These are phyloP conservation scores for Russula sp. DNA, from an alignment of 768 basidiomycete species.

Conservation along the genomic window DNA sequence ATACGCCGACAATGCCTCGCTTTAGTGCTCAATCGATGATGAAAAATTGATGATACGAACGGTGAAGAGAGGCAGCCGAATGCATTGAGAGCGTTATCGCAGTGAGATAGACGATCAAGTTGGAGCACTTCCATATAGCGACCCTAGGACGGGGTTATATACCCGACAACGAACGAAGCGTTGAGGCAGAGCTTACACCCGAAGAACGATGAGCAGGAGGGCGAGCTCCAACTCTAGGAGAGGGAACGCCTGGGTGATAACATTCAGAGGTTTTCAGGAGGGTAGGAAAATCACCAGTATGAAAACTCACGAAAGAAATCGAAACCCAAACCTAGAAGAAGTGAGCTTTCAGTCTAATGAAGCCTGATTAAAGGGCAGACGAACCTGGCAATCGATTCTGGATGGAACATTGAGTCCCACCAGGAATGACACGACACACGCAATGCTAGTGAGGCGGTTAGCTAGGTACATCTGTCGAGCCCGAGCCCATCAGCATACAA, in stretches of 20 bases:
- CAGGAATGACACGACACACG: conserved; percentile 5
- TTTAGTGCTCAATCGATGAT: neutral
- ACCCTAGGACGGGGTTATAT: neutral
- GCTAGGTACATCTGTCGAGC: conserved; percentile 2
- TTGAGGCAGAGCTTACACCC: conserved; percentile 1
- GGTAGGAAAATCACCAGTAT: neutral
- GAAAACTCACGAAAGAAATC: conserved; percentile 1
- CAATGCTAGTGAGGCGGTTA: conserved; percentile 5
- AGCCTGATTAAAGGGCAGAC: neutral
- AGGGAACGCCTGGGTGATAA: neutral
- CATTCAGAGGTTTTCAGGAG: neutral
- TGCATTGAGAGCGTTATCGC: neutral
- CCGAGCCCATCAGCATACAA: neutral
- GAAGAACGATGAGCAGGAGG: conserved; percentile 2
- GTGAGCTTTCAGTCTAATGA: neutral
- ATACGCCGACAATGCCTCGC: neutral
- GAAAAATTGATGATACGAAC: neutral
- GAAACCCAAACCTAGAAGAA: conserved; percentile 6
- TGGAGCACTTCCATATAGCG: conserved; percentile 3
- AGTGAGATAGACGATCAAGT: neutral
- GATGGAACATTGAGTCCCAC: neutral
- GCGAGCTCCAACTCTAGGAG: conserved; percentile 8
- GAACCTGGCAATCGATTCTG: conserved; percentile 8
- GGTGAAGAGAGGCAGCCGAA: neutral
- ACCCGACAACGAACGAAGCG: too few species aligned